Conservation (phyloP, 192 early-diverging fungal genomes). For the Coemansia interrupta region DNA sequence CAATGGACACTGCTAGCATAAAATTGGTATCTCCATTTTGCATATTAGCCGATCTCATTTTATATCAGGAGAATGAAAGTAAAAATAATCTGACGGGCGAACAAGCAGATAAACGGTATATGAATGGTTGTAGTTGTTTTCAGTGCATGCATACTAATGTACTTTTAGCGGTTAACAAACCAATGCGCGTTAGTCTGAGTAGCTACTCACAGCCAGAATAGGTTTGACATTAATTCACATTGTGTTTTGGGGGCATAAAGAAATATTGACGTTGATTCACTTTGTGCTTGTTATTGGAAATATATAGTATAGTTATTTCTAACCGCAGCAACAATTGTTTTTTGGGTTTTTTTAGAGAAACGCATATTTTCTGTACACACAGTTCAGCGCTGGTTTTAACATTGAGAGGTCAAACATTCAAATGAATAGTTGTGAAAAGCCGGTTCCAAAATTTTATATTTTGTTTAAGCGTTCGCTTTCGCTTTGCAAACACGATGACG, state of each 20-base stretch:
- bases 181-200: too few species aligned
- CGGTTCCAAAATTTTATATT: too few species aligned
- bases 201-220: too few species aligned
- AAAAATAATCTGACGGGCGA: background rate
- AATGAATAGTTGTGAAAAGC: background rate
- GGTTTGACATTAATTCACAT: background rate
- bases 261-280: too few species aligned
- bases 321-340: background rate
- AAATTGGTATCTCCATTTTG: background rate
- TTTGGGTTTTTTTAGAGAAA: background rate
- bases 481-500: too few species aligned
- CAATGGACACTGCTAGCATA: background rate
- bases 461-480: too few species aligned
- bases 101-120: background rate
- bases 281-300: background rate
- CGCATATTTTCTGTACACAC: too few species aligned
- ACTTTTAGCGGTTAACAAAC: background rate
- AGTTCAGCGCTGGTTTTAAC: too few species aligned
- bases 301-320: background rate
- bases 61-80: background rate
- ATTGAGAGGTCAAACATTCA: too few species aligned
- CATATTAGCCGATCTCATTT: background rate
- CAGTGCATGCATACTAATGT: background rate
- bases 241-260: background rate
- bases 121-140: background rate